These are phyloP conservation scores for Hemisphaericaspora xylofermentans DNA, from an alignment of 1,139 yeast species.

Conservation along the genomic window DNA sequence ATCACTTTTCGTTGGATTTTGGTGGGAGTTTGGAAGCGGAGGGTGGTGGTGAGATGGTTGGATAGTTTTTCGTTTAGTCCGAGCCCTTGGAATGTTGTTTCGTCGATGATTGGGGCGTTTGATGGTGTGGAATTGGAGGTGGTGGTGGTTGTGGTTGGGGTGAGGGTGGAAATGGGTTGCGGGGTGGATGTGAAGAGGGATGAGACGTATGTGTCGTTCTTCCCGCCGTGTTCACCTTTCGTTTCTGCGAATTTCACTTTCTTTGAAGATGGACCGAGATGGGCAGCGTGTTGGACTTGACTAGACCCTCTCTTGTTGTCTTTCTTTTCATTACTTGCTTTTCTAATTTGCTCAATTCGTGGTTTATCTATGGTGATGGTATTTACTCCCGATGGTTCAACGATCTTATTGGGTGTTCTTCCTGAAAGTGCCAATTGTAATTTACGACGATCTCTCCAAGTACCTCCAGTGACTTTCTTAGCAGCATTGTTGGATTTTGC, in stretches of 20 bases:
- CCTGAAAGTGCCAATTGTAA: slow-evolving; percentile 50
- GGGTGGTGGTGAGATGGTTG: slow-evolving; percentile 54
- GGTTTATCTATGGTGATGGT: slow-evolving; percentile 29
- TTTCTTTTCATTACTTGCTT: slow-evolving; percentile 5
- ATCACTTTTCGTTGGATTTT: slow-evolving; percentile 79
- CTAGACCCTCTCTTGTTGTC: slow-evolving; percentile 11
- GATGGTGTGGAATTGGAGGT: slow-evolving; percentile 52
- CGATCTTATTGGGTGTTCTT: slow-evolving; percentile 30
- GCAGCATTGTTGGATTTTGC: slow-evolving; percentile 18
- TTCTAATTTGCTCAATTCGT: slow-evolving; percentile 12
- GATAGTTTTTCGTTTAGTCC: slow-evolving; percentile 61
- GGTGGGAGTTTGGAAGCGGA: slow-evolving; percentile 73
- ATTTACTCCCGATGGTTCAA: slow-evolving; percentile 37
- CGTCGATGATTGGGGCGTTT: slow-evolving; percentile 78
- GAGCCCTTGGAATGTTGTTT: slow-evolving; percentile 66
- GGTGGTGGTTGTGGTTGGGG: slow-evolving; percentile 19
- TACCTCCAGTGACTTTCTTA: slow-evolving; percentile 61
- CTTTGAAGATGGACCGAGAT: slow-evolving; percentile 22
- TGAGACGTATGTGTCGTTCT: slow-evolving; percentile 66
- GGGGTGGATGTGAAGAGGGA: slow-evolving; percentile 83
- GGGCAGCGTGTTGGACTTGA: background rate
- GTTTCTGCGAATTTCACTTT: slow-evolving; percentile 37
- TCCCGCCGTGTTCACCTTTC: slow-evolving; percentile 50
- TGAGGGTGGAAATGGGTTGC: slow-evolving; percentile 35
- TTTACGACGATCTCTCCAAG: slow-evolving; percentile 77